These are phyloP conservation scores for Carex pumila DNA, from an alignment of 176 grass and related monocot species.

Conservation along the genomic window DNA sequence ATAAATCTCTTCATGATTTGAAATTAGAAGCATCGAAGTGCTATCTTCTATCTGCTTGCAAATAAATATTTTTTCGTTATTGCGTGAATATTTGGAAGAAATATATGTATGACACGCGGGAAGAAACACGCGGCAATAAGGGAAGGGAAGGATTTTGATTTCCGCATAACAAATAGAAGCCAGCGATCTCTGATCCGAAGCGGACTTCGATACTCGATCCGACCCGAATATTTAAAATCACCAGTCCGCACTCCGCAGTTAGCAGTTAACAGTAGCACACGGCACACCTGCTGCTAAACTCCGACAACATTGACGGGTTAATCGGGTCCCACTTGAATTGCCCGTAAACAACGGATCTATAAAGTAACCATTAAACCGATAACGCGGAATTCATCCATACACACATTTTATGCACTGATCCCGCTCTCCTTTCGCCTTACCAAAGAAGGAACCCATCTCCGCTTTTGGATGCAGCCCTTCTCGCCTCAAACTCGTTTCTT, in stretches of 20 bases:
- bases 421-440: neutral
- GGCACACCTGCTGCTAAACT: no score
- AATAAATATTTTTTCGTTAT: neutral
- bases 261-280: neutral
- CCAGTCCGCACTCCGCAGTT: neutral
- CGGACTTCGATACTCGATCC: neutral
- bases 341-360: neutral
- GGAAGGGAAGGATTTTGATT: neutral
- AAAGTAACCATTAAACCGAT: neutral
- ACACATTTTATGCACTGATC: neutral
- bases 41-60: neutral
- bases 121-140: neutral
- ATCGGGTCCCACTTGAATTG: neutral
- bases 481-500: slow-evolving; percentile 26
- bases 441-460: slow-evolving; percentile 2
- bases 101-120: neutral
- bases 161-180: neutral
- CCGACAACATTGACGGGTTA: neutral
- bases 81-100: neutral
- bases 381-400: neutral
- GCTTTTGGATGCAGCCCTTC: slow-evolving; percentile 5
- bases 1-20: slow-evolving; percentile 23
- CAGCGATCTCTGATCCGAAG: neutral
- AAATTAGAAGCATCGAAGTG: neutral
- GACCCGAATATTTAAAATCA: neutral